Percentiles rank a stretch among this genome's conserved stretches.
phyloP scores from a whole-genome alignment of 192 early-diverging fungal genomes.

The Coemansia sp. region DNA sequence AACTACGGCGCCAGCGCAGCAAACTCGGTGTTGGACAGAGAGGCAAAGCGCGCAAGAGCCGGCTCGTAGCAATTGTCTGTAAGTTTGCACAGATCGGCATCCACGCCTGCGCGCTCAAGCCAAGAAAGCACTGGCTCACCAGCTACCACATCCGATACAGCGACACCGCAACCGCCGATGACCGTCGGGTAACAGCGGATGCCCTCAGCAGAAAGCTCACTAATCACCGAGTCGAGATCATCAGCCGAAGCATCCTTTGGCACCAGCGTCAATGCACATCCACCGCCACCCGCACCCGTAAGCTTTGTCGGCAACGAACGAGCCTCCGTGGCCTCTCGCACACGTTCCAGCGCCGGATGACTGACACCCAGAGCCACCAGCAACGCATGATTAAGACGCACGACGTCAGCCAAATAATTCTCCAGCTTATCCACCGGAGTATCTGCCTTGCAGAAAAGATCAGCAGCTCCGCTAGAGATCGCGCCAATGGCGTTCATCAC shows the following conservation, averaged over 20 bases:
- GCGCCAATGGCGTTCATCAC: conserved; percentile 70
- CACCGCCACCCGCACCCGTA: conserved; percentile 97
- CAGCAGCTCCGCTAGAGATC: conserved; percentile 49
- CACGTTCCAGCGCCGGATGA: conserved; percentile 77
- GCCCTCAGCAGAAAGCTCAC: conserved; percentile 59
- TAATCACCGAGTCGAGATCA: conserved; percentile 46
- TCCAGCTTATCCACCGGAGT: conserved; percentile 4
- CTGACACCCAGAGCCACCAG: conserved; percentile 77
- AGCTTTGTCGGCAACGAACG: conserved; percentile 78
- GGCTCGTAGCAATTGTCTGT: background rate
- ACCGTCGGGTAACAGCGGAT: conserved; percentile 71
- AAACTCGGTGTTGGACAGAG: conserved; percentile 16
- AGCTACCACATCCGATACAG: conserved; percentile 24
- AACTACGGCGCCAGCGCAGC: conserved; percentile 14
- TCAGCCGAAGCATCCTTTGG: conserved; percentile 17
- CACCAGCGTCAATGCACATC: conserved; percentile 84
- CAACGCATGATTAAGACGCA: conserved; percentile 85
- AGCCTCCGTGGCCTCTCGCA: conserved; percentile 64
- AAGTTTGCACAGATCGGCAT: conserved; percentile 1
- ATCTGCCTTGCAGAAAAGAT: conserved; percentile 24
- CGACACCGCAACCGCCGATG: conserved; percentile 69
- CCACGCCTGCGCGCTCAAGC: conserved; percentile 10
- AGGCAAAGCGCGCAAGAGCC: conserved; percentile 20
- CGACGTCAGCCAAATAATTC: conserved; percentile 54
- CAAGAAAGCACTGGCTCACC: conserved; percentile 21